phyloP scores from a whole-genome alignment of 169 alveolate species.

The Eimeria praecox region DNA sequence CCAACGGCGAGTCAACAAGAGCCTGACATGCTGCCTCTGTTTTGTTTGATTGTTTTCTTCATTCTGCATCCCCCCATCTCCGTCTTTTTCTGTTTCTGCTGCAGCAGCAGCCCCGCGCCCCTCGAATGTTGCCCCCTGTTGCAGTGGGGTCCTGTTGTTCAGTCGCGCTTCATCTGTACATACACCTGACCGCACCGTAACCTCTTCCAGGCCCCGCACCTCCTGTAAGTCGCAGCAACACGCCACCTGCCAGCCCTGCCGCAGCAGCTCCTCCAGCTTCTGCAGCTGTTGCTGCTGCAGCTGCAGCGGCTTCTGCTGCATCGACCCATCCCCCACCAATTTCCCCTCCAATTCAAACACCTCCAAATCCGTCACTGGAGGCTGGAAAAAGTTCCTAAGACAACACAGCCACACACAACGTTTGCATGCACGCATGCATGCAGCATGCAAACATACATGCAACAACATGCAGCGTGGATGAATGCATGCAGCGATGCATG shows the following conservation, averaged over 20 bases:
- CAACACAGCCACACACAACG: not conserved
- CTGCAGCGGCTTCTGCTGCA: not conserved
- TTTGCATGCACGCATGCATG: not conserved
- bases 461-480: not conserved
- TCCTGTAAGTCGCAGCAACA: conserved; percentile 48
- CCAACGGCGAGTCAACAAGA: conserved; percentile 39
- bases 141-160: not conserved
- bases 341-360: conserved; percentile 24
- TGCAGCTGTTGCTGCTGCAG: not conserved
- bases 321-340: not conserved
- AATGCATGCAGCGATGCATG: not conserved
- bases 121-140: not conserved
- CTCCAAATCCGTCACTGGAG: conserved; percentile 37
- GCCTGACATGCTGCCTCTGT: conserved; percentile 2
- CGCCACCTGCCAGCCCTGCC: conserved; percentile 38
- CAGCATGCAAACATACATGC: not conserved
- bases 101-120: not conserved
- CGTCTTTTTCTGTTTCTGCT: not conserved
- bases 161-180: not conserved
- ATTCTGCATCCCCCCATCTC: not conserved
- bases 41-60: not conserved
- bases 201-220: conserved; percentile 17
- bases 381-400: conserved; percentile 37
- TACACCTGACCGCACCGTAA: not conserved
- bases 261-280: not conserved